Evolutionary conservation across 805 yeast genomes (phyloP), one percentile per base, ranked within the genome.

Genomic region (Metschnikowia rubicola): DNA sequence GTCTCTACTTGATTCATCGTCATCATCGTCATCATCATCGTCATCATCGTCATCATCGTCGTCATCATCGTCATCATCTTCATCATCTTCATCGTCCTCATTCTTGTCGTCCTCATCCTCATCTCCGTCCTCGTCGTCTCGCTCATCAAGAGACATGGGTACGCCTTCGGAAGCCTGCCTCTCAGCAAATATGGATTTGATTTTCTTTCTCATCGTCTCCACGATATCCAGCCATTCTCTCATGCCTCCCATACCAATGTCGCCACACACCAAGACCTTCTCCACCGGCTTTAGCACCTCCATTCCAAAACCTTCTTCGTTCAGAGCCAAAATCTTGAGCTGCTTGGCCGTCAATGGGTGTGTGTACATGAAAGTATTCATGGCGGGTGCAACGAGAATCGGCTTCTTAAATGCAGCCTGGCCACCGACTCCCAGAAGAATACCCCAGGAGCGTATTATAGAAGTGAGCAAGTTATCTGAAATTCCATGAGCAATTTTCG

Each of bases 191-290:
- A 71, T 52, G 4, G 54, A 46, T 37, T 51, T 57, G 39, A 71
- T 66, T 43, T 65, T 62, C 37, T 71, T 62, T 43, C 75, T 61
- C 43, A 73, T 55, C 13, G 68, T 70, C 48, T 73, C 77, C 21
- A 73, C 78, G 26, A 72, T 59, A 31, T 73, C 78, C 50, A 56
- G 61, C 78, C 78, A 73, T 58, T 73, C 78, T 43, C 77, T 58
- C 78, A 73, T 73, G 8, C 78, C 78, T 5, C 78, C 78, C 77
- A 73, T 72, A 1, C 78, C 78, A 39, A 73, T 73, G 52, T 73
- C 78, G 6, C 78, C 78, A 59, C 78, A 73, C 8, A 73, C 71
- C 50, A 73, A 63, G 1, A 73, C 75, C 53, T 73, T 73, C 44
- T 73, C 78, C 9, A 73, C 76, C 12, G 78, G 78, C 48, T 71